Evolutionary conservation across 2,329 filamentous ascomycete species (phyloP), one percentile per base, ranked within the genome.

Genomic region (Fusarium sp.): DNA sequence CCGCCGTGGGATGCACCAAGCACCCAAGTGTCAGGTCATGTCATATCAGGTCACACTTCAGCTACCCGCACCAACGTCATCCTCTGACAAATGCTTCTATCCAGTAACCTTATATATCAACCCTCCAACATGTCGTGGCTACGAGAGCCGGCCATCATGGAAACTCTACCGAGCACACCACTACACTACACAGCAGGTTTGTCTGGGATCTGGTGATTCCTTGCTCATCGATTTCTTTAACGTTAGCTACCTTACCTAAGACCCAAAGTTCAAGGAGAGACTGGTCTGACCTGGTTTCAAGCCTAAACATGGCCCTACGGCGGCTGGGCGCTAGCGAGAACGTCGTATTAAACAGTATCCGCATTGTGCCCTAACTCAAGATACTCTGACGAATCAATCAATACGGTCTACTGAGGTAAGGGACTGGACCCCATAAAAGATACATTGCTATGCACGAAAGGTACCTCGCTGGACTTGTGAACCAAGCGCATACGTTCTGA

Each of bases 41-140:
- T 78, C 77, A 78, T 78, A 72, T 75, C 77, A 78, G 77, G 77
- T 78, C 77, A 78, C 75, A 75, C 75, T 77, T 68, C 51, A 60
- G 54, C 64, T 61, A 64, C 61, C 61, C 48, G 65, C 65, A 63
- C 63, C 47, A 77, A 61, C 68, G 73, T 67, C 76, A 76, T 75
- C 64, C 75, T 70, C 65, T 61, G 61, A 47, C 64, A 75, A 51
- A 45, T 63, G 41, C n/a, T 42, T 47, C 62, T 58, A 61, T 69
- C 76, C 76, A 78, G 73, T 78, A 66, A 52, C 28, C 45, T 75
- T 64, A 48, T 44, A 28, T 57, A 39, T 67, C 69, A 69, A 76
- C 75, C 74, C 76, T 77, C 76, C 76, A 77, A 68, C 45, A 72
- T 49, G 48, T 48, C 60, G 45, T 69, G 47, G 42, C 63, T 52